phyloP scores from a whole-genome alignment of 495 filamentous ascomycete genomes.

The Neurospora tetraspora region DNA sequence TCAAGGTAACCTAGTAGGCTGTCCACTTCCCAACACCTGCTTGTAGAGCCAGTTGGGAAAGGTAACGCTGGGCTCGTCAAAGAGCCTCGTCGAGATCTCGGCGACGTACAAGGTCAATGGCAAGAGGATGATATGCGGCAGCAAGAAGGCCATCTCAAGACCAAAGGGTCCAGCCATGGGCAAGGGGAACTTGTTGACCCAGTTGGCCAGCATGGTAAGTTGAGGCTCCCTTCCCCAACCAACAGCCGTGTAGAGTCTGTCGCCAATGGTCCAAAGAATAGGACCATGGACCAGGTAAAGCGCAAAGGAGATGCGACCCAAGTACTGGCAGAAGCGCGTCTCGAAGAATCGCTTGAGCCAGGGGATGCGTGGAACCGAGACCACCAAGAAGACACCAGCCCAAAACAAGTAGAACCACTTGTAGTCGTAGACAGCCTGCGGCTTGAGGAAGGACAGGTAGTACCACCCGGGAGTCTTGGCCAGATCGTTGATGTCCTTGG shows the following conservation, averaged over 20 bases:
- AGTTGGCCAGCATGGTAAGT: slow-evolving; percentile 24
- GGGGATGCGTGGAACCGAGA: slow-evolving; percentile 32
- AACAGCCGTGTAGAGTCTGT: slow-evolving; percentile 39
- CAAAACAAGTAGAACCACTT: slow-evolving; percentile 40
- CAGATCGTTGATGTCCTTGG: slow-evolving; percentile 22
- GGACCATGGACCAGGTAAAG: slow-evolving; percentile 59
- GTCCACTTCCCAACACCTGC: slow-evolving; percentile 9
- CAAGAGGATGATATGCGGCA: slow-evolving; percentile 43
- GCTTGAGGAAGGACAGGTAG: slow-evolving; percentile 36
- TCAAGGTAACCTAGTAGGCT: neutral
- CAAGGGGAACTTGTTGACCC: slow-evolving; percentile 38
- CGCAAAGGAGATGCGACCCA: slow-evolving; percentile 53
- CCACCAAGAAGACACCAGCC: slow-evolving; percentile 46
- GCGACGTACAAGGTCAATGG: slow-evolving; percentile 49
- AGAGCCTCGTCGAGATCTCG: slow-evolving; percentile 41
- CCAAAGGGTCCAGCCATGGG: slow-evolving; percentile 42
- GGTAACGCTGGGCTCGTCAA: slow-evolving; percentile 48
- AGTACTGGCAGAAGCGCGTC: slow-evolving; percentile 49
- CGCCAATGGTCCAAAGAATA: slow-evolving; percentile 37
- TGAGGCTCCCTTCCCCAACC: slow-evolving; percentile 33
- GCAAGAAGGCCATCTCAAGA: slow-evolving; percentile 42
- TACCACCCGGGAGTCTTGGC: slow-evolving; percentile 34
- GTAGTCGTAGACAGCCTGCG: slow-evolving; percentile 40
- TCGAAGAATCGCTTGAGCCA: slow-evolving; percentile 46
- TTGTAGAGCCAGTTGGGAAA: slow-evolving; percentile 45